Evolutionary conservation across 176 grass and related monocot species (phyloP), one percentile per base, ranked within the genome.

Genomic region (Triticum monococcum): DNA sequence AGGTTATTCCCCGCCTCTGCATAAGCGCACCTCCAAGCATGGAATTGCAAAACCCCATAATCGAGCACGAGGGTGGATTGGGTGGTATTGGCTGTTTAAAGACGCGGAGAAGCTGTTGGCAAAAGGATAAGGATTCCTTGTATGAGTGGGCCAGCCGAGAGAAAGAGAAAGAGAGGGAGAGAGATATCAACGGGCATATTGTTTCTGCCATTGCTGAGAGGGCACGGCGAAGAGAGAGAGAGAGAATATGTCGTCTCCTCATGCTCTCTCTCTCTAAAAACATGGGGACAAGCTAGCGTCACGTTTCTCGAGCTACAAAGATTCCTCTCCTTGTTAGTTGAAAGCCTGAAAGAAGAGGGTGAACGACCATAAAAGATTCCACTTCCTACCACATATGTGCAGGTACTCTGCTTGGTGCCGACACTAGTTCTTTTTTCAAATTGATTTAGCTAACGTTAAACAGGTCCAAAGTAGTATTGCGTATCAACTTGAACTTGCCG

Each of bases 261-360:
- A 9, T 8, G 0, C 38, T 2, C 38, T 40, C 38, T 43, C 45
- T 46, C 45, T 48, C 45, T 48, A 48, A 0, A 48, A 48, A 50
- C 46, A 90, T 73, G 9, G 22, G 20, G 80, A 87, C 80, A 81
- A 33, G 32, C 40, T 17, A 69, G 16, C 85, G 69, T 81, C 85
- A 48, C 76, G 11, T 7, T 31, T 23, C 33, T 54, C 48, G 60
- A 56, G 52, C 52, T 56, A 3, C 52, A 56, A 56, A 56, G 46
- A 48, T 89, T 67, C 87, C 43, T 59, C 17, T 23, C 8, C 5
- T 66, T 26, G 5, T 11, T 66, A 9, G 66, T 37, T 45, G 76
- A 50, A 72, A 61, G 64, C 48, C 37, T 45, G 76, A 50, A 72
- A 61, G 64, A 59, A 22, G 64, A 86, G 64, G 63, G 65, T 86